Conservation (phyloP, 2,329 filamentous ascomycete genomes). For the Lecanicillium sp. region DNA sequence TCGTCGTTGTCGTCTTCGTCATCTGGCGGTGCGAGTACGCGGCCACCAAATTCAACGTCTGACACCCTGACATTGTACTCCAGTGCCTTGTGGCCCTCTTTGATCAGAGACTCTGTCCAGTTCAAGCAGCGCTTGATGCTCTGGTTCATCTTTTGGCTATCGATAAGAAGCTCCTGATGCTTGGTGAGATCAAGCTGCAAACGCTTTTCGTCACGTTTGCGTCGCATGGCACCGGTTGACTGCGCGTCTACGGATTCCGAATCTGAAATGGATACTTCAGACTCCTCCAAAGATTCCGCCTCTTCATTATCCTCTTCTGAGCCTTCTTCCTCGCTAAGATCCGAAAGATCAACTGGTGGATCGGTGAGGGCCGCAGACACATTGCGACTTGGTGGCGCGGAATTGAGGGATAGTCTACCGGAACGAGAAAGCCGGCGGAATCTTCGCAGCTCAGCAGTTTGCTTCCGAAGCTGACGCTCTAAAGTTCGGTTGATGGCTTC, state of each 20-base stretch:
- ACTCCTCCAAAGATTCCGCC: constrained; percentile 45
- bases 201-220: constrained; percentile 71
- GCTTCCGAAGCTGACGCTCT: constrained; percentile 84
- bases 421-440: constrained; percentile 80
- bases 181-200: constrained; percentile 79
- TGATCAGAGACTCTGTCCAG: constrained; percentile 86
- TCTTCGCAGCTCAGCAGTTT: constrained; percentile 77
- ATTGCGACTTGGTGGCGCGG: constrained; percentile 35
- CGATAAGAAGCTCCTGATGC: constrained; percentile 79
- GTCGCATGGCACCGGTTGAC: constrained; percentile 40
- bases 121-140: constrained; percentile 82
- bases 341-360: constrained; percentile 37
- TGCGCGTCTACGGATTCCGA: constrained; percentile 22
- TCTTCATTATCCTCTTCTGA: constrained; percentile 34
- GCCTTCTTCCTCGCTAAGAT: constrained; percentile 41
- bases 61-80: constrained; percentile 71
- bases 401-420: constrained; percentile 59
- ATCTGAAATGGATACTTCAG: constrained; percentile 35
- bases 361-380: constrained; percentile 34
- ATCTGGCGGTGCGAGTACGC: constrained; percentile 62
- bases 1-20: constrained; percentile 38
- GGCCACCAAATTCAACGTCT: constrained; percentile 74
- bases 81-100: constrained; percentile 78
- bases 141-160: constrained; percentile 92
- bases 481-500: constrained; percentile 91